These are phyloP conservation scores for Diaporthe eres DNA, from an alignment of 2,329 filamentous ascomycete genomes.

Conservation along the genomic window DNA sequence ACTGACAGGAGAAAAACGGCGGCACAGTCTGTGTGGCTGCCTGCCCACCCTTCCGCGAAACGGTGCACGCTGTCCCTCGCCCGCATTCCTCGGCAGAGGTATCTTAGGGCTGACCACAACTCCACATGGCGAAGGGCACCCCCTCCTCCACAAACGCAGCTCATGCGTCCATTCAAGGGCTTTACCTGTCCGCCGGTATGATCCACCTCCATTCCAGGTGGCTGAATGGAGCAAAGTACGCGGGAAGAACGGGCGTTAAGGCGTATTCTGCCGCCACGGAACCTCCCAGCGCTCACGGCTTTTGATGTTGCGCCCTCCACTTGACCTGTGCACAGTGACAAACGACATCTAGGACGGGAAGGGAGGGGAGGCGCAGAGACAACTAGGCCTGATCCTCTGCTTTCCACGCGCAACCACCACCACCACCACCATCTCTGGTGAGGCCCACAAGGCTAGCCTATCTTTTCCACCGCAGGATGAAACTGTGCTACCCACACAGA, in stretches of 20 bases:
- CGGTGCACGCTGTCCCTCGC: slow-evolving; percentile 23
- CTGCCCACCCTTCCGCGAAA: slow-evolving; percentile 16
- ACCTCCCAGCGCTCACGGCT: not conserved
- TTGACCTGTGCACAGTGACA: not conserved
- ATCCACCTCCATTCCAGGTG: slow-evolving; percentile 13
- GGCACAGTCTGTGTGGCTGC: not conserved
- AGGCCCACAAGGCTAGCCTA: not conserved
- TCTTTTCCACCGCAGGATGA: slow-evolving; percentile 23
- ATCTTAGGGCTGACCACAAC: slow-evolving; percentile 34
- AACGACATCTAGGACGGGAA: not conserved
- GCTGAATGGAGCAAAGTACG: slow-evolving; percentile 4
- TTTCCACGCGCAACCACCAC: not conserved
- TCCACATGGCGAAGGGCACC: slow-evolving; percentile 9
- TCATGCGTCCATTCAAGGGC: slow-evolving; percentile 29
- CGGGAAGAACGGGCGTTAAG: not conserved
- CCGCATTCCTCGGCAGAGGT: slow-evolving; percentile 30
- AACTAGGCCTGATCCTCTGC: slow-evolving; percentile 6
- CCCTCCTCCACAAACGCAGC: slow-evolving; percentile 3
- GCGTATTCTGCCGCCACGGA: slow-evolving; percentile 6
- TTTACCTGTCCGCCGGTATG: slow-evolving; percentile 34
- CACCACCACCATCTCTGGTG: not conserved
- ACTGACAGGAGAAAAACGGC: slow-evolving; percentile 4
- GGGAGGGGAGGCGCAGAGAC: slow-evolving; percentile 23
- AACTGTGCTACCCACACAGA: slow-evolving; percentile 32
- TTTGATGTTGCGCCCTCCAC: not conserved